Conservation (phyloP, 306 rosid genomes). For the Vicia villosa region DNA sequence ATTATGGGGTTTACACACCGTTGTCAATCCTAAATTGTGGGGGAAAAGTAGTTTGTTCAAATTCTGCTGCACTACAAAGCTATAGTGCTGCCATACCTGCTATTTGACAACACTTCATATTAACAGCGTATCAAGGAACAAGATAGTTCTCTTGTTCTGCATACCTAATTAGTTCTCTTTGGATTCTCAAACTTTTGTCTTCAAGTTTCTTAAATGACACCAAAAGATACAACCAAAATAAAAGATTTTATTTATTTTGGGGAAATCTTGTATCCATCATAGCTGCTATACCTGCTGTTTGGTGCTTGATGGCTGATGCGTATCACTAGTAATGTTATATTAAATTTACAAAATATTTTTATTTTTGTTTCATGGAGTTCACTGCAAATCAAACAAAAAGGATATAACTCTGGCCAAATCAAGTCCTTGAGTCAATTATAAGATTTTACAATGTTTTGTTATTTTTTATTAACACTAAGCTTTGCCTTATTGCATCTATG, state of each 20-base stretch:
- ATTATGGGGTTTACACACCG: background rate
- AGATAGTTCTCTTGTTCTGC: background rate
- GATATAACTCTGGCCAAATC: background rate
- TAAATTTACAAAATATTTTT: no score
- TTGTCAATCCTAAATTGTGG: no score
- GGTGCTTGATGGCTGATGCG: no score
- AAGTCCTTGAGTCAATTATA: background rate
- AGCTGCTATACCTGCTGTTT: no score
- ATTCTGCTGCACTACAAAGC: no score
- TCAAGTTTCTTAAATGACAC: background rate
- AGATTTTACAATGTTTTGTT: background rate
- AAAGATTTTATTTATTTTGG: background rate
- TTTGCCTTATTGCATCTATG: conserved; percentile 34
- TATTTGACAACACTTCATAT: no score
- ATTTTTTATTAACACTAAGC: background rate
- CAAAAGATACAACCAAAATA: background rate
- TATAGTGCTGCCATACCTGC: no score
- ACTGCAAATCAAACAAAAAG: background rate
- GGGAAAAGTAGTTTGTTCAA: no score
- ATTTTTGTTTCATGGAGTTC: no score
- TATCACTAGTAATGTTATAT: no score
- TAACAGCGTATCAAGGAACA: no score
- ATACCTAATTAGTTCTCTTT: background rate
- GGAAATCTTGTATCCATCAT: background rate
- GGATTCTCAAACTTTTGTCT: background rate